Base-by-base conservation (phyloP, 2,329 filamentous ascomycete species). In the Allantophomopsis lycopodina region DNA sequence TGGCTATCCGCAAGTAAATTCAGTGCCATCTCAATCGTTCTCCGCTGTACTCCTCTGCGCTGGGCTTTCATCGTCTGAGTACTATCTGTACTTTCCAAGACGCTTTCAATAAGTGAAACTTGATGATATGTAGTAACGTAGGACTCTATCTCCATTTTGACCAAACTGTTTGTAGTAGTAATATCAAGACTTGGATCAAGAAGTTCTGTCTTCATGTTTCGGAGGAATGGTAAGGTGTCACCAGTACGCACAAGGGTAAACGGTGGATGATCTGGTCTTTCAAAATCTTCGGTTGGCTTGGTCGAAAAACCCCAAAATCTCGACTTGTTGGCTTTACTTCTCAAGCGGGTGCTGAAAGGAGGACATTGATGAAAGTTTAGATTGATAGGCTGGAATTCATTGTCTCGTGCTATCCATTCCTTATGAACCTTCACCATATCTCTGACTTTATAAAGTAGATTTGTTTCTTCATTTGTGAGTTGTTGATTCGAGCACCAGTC, bases 401-500 rank as follows among this genome's bases (percentile, higher is more conserved):
- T 36, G 20, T 17, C 35, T 20, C 18, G 14, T n/a, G 13, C 18
- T n/a, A 36, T 20, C 35, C 35, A 36, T 17, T 36, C 35, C 13
- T 20, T n/a, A 13, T 36, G 35, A 3, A 21, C 18, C n/a, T 18
- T 36, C 13, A 36, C 18, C 35, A 36, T 36, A 7, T 6, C 15
- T 10, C 15, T 36, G 15, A 36, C 18, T n/a, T 17, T n/a, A n/a
- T 10, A 12, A 3, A 17, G 32, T 15, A 14, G 16, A 15, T 3
- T 14, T 34, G 3, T 34, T 15, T 17, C 32, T 34, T 34, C 10
- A 8, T 3, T 34, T 6, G 32, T 14, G 7, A 15, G 7, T 15
- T 34, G 14, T 14, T 17, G 32, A 15, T 15, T 34, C n/a, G 32
- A 28, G 23, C 23, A 28, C 32, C 48, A 40, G 13, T 39, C 17